A percentile compares a stretch with the other conserved stretches of the same genome.
Conservation (phyloP, 108 stramenopile genomes). For the Fistulifera solaris region DNA sequence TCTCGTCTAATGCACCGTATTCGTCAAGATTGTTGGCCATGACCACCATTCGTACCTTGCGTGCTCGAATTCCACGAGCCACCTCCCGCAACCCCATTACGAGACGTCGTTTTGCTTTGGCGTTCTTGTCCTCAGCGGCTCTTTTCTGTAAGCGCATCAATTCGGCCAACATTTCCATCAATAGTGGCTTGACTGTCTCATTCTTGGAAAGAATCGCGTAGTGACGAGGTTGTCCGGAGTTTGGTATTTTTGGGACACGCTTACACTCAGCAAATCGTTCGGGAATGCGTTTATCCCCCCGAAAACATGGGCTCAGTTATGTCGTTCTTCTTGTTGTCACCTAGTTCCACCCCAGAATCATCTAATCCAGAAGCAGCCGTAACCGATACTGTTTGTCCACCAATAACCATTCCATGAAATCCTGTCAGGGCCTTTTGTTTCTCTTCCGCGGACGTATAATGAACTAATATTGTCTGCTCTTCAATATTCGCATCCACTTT, state of each 20-base stretch:
- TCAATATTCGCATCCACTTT: conserved; percentile 24
- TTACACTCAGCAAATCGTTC: conserved; percentile 73
- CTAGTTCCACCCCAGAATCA: not conserved
- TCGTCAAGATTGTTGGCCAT: conserved; percentile 91
- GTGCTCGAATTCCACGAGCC: conserved; percentile 72
- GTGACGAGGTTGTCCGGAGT: conserved; percentile 34
- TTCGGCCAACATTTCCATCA: conserved; percentile 76
- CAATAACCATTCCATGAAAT: conserved; percentile 57
- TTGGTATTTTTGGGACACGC: conserved; percentile 75
- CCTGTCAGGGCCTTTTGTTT: conserved; percentile 22
- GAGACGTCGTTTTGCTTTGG: conserved; percentile 64
- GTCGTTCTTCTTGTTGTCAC: not conserved
- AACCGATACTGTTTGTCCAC: conserved; percentile 42
- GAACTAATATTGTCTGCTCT: conserved; percentile 17
- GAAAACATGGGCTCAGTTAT: conserved; percentile 29
- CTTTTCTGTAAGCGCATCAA: conserved; percentile 76
- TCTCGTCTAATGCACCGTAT: conserved; percentile 75
- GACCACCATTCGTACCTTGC: conserved; percentile 82
- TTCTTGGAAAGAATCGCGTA: conserved; percentile 51
- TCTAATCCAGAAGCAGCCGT: not conserved
- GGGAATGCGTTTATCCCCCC: conserved; percentile 73
- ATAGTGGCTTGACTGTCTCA: conserved; percentile 44
- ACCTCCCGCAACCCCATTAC: conserved; percentile 91
- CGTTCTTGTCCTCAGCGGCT: conserved; percentile 62
- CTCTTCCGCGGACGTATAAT: conserved; percentile 4